Conservation (phyloP, 2,329 filamentous ascomycete species). For the Pseudogymnoascus sp. region DNA sequence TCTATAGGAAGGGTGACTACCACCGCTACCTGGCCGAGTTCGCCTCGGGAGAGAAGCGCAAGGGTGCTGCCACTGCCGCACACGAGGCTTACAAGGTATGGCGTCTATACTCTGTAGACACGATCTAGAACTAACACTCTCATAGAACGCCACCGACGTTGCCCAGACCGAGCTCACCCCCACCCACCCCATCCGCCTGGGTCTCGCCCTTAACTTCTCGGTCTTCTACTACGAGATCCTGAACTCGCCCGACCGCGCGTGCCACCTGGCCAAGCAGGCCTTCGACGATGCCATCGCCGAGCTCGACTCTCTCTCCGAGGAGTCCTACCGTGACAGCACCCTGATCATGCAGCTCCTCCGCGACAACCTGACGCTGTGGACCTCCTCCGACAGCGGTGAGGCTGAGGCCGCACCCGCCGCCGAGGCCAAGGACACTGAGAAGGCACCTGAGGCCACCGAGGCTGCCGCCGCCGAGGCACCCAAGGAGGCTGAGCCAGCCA, state of each 20-base stretch:
- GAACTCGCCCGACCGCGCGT: slow-evolving; percentile 95
- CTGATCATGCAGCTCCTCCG: slow-evolving; percentile 98
- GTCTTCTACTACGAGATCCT: slow-evolving; percentile 99
- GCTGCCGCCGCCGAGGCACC: slow-evolving; percentile 27
- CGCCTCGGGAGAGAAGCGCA: slow-evolving; percentile 87
- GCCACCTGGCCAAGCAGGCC: slow-evolving; percentile 92
- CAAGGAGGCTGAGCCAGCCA: slow-evolving; percentile 18
- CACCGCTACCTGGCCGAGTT: slow-evolving; percentile 98
- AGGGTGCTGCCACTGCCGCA: slow-evolving; percentile 86
- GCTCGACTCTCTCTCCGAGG: slow-evolving; percentile 92
- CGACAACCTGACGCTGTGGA: slow-evolving; percentile 97
- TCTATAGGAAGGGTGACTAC: slow-evolving; percentile 92
- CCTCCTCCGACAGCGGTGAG: slow-evolving; percentile 82
- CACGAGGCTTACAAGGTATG: slow-evolving; percentile 87
- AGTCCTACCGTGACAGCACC: slow-evolving; percentile 98
- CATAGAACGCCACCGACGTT: slow-evolving; percentile 69
- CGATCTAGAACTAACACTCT: not conserved
- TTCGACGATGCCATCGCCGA: slow-evolving; percentile 97
- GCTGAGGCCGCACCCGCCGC: slow-evolving; percentile 52
- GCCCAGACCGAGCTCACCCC: slow-evolving; percentile 82
- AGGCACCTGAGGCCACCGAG: slow-evolving; percentile 33
- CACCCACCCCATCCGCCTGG: slow-evolving; percentile 87
- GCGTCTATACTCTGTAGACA: not conserved
- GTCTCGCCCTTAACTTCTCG: slow-evolving; percentile 90
- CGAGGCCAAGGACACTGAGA: slow-evolving; percentile 54